Percentiles rank a stretch among this genome's conserved stretches.
Evolutionary conservation across 192 early-diverging fungal genomes (phyloP).

Genomic region (Coemansia sp.): DNA sequence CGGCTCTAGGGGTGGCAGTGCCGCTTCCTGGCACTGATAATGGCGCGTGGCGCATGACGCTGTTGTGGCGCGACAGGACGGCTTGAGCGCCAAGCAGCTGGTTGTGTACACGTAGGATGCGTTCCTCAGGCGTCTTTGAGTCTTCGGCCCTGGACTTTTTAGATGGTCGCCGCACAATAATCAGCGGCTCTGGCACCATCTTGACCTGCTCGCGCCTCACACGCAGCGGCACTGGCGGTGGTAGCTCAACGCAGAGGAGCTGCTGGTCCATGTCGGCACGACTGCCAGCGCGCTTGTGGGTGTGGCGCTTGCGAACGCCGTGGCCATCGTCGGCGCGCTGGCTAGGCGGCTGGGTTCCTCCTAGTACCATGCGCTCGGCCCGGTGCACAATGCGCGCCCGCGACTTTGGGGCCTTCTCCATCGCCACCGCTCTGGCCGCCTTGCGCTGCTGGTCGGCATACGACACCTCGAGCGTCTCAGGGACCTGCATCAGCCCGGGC

Average conservation of each 20-base stretch:
- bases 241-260: constrained; percentile 51
- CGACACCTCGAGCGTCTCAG: constrained; percentile 57
- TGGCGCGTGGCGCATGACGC: constrained; percentile 39
- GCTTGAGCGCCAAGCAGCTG: constrained; percentile 58
- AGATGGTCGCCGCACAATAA: constrained; percentile 40
- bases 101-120: constrained; percentile 52
- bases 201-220: constrained; percentile 50
- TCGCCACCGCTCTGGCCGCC: constrained; percentile 35
- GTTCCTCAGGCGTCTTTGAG: constrained; percentile 30
- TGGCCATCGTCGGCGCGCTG: neutral
- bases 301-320: constrained; percentile 16
- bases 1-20: neutral
- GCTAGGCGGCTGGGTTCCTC: constrained; percentile 25
- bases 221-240: constrained; percentile 58
- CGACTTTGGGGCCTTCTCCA: constrained; percentile 27
- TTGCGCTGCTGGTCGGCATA: constrained; percentile 50
- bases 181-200: constrained; percentile 53
- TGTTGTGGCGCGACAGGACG: constrained; percentile 52
- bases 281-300: constrained; percentile 38
- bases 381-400: constrained; percentile 40
- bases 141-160: neutral
- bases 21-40: neutral
- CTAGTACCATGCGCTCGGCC: constrained; percentile 53
- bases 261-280: constrained; percentile 55
- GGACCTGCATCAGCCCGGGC: constrained; percentile 49